Conservation (phyloP, 2,329 filamentous ascomycete species). For the Cadophora malorum region DNA sequence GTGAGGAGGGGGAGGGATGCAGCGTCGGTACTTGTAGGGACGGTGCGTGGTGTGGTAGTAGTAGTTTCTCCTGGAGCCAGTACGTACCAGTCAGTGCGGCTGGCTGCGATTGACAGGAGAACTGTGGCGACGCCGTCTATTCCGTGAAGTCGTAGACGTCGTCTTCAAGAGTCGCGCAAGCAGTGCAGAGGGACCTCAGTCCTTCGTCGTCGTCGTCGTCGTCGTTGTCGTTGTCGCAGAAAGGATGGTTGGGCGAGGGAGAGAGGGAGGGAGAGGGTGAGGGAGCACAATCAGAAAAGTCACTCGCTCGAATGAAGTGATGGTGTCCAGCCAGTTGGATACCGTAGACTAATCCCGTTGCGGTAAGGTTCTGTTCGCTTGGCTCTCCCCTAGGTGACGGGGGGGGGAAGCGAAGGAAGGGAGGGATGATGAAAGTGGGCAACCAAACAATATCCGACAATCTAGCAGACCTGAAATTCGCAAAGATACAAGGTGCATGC, state of each 20-base stretch:
- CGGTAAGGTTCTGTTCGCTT: neutral
- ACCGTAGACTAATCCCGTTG: neutral
- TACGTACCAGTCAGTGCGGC: slow-evolving; percentile 9
- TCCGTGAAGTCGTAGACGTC: slow-evolving; percentile 1
- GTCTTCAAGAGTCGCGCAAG: neutral
- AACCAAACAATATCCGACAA: neutral
- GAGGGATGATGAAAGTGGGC: neutral
- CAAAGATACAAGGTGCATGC: neutral
- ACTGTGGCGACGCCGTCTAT: slow-evolving; percentile 9
- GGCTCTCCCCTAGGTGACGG: neutral
- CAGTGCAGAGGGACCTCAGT: neutral
- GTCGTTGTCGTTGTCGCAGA: neutral
- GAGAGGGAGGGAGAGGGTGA: slow-evolving; percentile 2
- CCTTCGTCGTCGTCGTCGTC: slow-evolving; percentile 11
- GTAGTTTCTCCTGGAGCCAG: slow-evolving; percentile 5
- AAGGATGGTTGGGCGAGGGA: neutral
- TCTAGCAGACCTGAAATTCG: neutral
- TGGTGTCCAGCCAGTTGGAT: neutral
- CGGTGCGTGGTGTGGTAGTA: slow-evolving; percentile 2
- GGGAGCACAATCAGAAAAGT: slow-evolving; percentile 3
- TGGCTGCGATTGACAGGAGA: slow-evolving; percentile 19
- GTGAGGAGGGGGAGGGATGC: slow-evolving; percentile 14
- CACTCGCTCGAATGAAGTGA: neutral
- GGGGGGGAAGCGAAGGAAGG: neutral
- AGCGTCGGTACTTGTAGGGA: slow-evolving; percentile 31